phyloP scores from a whole-genome alignment of 345 rosid species.

The Tarenaya hassleriana region DNA sequence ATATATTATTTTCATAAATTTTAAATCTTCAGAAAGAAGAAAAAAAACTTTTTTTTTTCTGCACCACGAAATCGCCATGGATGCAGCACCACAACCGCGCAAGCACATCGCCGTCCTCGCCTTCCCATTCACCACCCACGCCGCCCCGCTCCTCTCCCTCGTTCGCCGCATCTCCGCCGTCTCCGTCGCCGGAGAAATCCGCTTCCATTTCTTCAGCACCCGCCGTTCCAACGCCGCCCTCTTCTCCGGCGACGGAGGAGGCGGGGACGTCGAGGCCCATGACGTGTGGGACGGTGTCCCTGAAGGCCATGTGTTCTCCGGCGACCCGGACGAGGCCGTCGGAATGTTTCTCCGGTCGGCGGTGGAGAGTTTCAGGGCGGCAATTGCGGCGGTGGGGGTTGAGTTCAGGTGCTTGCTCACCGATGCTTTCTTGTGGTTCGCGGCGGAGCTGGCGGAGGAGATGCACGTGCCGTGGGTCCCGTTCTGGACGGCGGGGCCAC shows the following conservation, averaged over 20 bases:
- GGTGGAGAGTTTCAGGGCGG: constrained; percentile 33
- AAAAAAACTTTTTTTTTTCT: too few species aligned
- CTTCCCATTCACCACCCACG: constrained; percentile 40
- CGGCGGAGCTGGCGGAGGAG: constrained; percentile 36
- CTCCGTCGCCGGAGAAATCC: constrained; percentile 14
- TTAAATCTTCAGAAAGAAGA: too few species aligned
- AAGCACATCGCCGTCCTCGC: constrained; percentile 34
- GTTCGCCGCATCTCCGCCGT: constrained; percentile 13
- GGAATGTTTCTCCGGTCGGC: constrained; percentile 30
- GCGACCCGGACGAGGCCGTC: constrained; percentile 32
- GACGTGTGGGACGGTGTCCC: constrained; percentile 39
- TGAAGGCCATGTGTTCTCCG: constrained; percentile 18
- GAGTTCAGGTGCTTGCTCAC: constrained; percentile 32
- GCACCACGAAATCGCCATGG: too few species aligned
- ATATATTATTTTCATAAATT: too few species aligned
- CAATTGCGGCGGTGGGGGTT: constrained; percentile 27
- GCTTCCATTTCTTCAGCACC: constrained; percentile 40
- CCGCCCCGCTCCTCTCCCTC: constrained; percentile 31
- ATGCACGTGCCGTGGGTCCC: constrained; percentile 46
- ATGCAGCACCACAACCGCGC: not conserved
- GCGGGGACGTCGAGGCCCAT: constrained; percentile 20
- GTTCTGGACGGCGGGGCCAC: constrained; percentile 44
- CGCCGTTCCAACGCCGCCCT: constrained; percentile 25
- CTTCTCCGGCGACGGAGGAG: constrained; percentile 1
- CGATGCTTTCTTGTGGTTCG: constrained; percentile 56